Conservation (phyloP, 768 basidiomycete species). For the Mrakia blollopis region DNA sequence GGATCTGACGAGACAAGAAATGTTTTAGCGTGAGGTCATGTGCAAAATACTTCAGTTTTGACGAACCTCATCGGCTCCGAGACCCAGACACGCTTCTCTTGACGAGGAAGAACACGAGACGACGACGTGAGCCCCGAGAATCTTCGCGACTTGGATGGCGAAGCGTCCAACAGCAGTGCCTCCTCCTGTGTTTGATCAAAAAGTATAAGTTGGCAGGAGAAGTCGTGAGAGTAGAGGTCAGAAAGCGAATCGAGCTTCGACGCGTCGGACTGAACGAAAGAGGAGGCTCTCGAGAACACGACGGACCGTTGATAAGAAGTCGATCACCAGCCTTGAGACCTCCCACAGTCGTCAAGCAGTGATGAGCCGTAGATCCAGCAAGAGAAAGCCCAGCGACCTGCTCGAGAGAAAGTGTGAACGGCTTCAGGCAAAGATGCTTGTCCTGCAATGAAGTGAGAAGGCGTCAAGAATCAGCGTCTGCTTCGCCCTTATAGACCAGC, state of each 20-base stretch:
- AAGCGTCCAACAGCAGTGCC: conserved; percentile 20
- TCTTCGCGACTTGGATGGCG: conserved; percentile 25
- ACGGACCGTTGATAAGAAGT: conserved; percentile 28
- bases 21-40: no score
- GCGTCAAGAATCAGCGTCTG: neutral
- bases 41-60: no score
- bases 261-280: neutral
- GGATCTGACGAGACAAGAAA: neutral
- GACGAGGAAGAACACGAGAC: conserved; percentile 16
- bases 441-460: neutral
- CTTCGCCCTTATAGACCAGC: no score
- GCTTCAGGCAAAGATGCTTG: conserved; percentile 16
- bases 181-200: neutral
- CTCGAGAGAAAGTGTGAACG: neutral
- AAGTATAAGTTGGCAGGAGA: no score
- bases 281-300: neutral
- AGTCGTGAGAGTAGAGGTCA: neutral
- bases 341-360: neutral
- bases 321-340: conserved; percentile 14
- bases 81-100: neutral
- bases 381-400: conserved; percentile 19
- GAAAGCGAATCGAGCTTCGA: neutral
- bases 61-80: conserved; percentile 29
- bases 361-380: conserved; percentile 21
- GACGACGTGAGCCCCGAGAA: conserved; percentile 23